A percentile compares a stretch with the other conserved stretches of the same genome.
These are phyloP conservation scores for Ephemerocybe angulata DNA, from an alignment of 768 basidiomycete genomes.

Conservation along the genomic window DNA sequence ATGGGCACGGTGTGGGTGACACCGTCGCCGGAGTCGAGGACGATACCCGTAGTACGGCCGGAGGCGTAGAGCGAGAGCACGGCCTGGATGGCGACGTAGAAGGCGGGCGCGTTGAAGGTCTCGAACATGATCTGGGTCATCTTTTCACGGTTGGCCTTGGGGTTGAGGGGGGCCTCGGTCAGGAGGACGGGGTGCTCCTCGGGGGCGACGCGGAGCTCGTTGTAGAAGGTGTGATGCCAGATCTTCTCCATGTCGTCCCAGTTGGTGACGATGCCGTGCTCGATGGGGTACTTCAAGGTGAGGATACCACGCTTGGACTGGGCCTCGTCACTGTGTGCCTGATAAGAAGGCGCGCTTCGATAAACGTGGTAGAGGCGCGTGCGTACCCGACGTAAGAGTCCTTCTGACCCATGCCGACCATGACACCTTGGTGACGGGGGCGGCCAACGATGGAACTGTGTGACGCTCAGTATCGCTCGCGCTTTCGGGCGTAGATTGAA, in stretches of 20 bases:
- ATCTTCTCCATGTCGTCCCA: conserved; percentile 98
- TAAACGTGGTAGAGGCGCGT: not conserved
- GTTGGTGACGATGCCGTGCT: conserved; percentile 91
- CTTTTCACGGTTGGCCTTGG: conserved; percentile 84
- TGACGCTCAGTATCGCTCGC: conserved; percentile 8
- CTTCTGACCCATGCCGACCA: conserved; percentile 92
- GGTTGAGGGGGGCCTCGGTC: conserved; percentile 83
- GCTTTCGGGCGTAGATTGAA: not conserved
- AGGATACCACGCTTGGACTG: conserved; percentile 81
- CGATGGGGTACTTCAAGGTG: conserved; percentile 89
- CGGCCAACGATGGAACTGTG: conserved; percentile 81
- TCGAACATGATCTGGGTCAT: conserved; percentile 94
- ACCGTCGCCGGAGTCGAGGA: conserved; percentile 89
- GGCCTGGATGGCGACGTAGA: conserved; percentile 84
- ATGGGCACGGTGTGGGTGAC: conserved; percentile 90
- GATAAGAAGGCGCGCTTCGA: conserved; percentile 1
- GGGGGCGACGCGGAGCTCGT: conserved; percentile 82
- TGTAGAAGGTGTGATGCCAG: conserved; percentile 94
- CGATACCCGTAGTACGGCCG: conserved; percentile 85
- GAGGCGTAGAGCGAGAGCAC: conserved; percentile 84
- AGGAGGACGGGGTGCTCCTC: conserved; percentile 84
- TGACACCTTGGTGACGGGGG: conserved; percentile 83
- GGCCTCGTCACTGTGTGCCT: conserved; percentile 27
- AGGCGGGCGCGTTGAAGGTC: conserved; percentile 85
- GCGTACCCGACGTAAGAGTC: conserved; percentile 85